phyloP scores from a whole-genome alignment of 2,329 filamentous ascomycete species.

The Ceratocystis alfenasii region DNA sequence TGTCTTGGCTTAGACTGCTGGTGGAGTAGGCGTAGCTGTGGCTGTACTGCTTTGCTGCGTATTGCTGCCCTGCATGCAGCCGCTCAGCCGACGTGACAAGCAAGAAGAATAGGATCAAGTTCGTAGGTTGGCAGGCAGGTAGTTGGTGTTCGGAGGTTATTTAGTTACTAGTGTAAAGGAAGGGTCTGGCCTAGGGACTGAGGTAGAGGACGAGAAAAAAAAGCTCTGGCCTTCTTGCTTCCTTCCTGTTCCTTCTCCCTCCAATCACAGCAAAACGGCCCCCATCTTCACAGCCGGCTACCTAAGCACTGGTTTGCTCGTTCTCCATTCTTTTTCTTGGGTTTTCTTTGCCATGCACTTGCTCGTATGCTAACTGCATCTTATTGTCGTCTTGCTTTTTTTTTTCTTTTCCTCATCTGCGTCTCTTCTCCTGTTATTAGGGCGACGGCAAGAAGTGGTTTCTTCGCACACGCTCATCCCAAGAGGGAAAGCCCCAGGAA shows the following conservation, averaged over 20 bases:
- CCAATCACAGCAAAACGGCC: constrained; percentile 3
- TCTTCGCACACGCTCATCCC: no score
- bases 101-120: not conserved
- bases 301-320: no score
- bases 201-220: not conserved
- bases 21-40: not conserved
- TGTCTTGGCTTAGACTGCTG: not conserved
- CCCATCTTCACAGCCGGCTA: not conserved
- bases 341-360: not conserved
- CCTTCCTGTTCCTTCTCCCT: not conserved
- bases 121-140: no score
- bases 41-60: not conserved
- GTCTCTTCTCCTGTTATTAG: not conserved
- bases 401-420: not conserved
- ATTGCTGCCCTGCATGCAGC: not conserved
- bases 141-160: no score
- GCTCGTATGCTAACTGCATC: not conserved
- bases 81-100: not conserved
- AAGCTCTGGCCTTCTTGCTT: not conserved
- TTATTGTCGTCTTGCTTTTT: not conserved
- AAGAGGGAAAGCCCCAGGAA: not conserved
- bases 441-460: not conserved
- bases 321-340: not conserved
- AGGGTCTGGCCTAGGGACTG: not conserved
- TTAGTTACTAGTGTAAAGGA: not conserved